phyloP scores from a whole-genome alignment of 2,329 filamentous ascomycete genomes.

The Phymatotrichopsis omnivora region DNA sequence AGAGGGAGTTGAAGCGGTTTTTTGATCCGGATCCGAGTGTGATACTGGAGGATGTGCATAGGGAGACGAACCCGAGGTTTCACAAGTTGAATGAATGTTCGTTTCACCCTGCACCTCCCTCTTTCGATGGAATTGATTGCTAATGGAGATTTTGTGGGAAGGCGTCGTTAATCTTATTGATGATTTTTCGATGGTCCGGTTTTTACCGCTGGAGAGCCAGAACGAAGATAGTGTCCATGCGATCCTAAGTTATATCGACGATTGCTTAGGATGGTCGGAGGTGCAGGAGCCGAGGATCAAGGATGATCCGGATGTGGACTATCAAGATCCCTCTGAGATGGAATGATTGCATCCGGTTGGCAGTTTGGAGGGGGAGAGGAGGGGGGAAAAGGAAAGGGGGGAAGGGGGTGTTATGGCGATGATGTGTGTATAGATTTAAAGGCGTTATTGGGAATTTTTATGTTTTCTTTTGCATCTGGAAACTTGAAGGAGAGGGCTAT shows the following conservation, averaged over 20 bases:
- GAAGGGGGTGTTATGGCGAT: too few species aligned
- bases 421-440: too few species aligned
- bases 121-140: constrained; percentile 69
- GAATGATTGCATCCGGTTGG: too few species aligned
- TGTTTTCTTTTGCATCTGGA: too few species aligned
- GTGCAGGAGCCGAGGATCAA: constrained; percentile 78
- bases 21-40: constrained; percentile 74
- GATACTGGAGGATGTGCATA: constrained; percentile 63
- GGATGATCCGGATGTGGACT: constrained; percentile 50
- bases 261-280: constrained; percentile 87
- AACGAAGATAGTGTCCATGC: constrained; percentile 83
- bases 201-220: constrained; percentile 77
- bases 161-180: constrained; percentile 89
- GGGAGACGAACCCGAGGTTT: constrained; percentile 48
- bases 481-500: too few species aligned
- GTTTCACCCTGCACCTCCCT: constrained; percentile 59
- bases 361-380: too few species aligned
- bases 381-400: too few species aligned
- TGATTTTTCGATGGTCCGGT: constrained; percentile 96
- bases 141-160: constrained; percentile 52
- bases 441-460: too few species aligned
- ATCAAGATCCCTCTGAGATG: constrained; percentile 35
- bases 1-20: constrained; percentile 81
- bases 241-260: constrained; percentile 85
- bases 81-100: constrained; percentile 49